Evolutionary conservation across 2,329 filamentous ascomycete species (phyloP).

Genomic region (Sporothrix brunneoviolacea): DNA sequence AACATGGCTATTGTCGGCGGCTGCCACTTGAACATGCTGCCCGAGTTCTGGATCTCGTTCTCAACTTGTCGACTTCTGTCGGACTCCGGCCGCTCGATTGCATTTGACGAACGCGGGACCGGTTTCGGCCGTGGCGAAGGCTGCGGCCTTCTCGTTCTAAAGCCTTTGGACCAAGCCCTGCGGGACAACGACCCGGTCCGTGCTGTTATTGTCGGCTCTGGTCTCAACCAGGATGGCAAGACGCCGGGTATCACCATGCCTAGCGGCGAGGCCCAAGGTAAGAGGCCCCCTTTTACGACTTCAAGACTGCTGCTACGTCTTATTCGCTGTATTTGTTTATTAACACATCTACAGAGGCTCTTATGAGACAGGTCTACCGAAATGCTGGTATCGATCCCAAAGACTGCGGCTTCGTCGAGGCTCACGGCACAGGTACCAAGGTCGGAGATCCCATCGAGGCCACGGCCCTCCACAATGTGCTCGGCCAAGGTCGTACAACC

Average conservation of each 20-base stretch:
- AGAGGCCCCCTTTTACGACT: background rate
- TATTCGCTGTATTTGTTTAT: background rate
- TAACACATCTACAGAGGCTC: constrained; percentile 2
- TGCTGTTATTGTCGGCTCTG: constrained; percentile 44
- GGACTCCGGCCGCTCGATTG: constrained; percentile 44
- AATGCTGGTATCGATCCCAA: constrained; percentile 32
- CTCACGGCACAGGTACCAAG: constrained; percentile 50
- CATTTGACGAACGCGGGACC: constrained; percentile 44
- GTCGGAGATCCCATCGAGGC: constrained; percentile 51
- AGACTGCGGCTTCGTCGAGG: constrained; percentile 40
- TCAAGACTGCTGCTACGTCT: background rate
- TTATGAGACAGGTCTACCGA: constrained; percentile 38
- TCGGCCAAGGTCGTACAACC: constrained; percentile 23
- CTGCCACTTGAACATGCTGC: constrained; percentile 41
- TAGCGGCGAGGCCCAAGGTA: constrained; percentile 41
- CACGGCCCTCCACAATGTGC: constrained; percentile 31
- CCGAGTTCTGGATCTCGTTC: constrained; percentile 41
- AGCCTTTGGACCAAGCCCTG: constrained; percentile 48
- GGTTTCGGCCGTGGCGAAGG: constrained; percentile 59
- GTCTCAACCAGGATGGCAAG: constrained; percentile 50
- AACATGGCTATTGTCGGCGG: constrained; percentile 41
- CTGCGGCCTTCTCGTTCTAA: constrained; percentile 48
- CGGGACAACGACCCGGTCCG: constrained; percentile 48
- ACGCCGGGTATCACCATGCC: constrained; percentile 53
- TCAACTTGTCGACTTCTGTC: constrained; percentile 42